Evolutionary conservation across 179 eudicot genomes (phyloP).

Genomic region (Silene noctiflora): DNA sequence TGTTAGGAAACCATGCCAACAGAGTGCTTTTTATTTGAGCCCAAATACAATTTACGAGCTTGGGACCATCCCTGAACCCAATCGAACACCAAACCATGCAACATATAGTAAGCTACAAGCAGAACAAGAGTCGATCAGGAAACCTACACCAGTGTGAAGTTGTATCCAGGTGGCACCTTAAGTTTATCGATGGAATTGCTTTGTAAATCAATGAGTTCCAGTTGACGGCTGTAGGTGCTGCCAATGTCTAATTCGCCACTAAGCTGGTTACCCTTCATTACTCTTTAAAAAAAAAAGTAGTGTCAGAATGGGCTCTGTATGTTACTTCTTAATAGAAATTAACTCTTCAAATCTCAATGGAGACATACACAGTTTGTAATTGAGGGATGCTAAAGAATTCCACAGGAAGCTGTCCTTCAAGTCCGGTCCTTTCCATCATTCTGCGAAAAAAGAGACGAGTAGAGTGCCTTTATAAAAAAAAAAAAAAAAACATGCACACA

Average conservation of each 20-base stretch:
- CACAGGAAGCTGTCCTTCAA: constrained; percentile 49
- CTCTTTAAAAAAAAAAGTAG: background rate
- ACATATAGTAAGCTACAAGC: background rate
- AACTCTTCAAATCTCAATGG: background rate
- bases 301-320: background rate
- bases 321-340: background rate
- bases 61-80: no score
- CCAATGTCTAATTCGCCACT: constrained; percentile 51
- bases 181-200: constrained; percentile 40
- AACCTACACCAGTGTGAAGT: constrained; percentile 32
- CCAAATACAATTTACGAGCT: no score
- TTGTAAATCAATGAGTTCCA: constrained; percentile 46
- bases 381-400: constrained; percentile 49
- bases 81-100: background rate
- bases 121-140: background rate
- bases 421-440: constrained; percentile 38
- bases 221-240: constrained; percentile 36
- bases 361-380: constrained; percentile 54
- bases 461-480: background rate
- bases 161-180: constrained; percentile 19
- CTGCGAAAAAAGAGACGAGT: constrained; percentile 28
- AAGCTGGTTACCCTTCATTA: constrained; percentile 37
- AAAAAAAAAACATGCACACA: constrained; percentile 3
- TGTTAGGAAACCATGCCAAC: no score
- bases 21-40: no score